Evolutionary conservation across 2,329 filamentous ascomycete species (phyloP).

Genomic region (Tolypocladium amazonense): DNA sequence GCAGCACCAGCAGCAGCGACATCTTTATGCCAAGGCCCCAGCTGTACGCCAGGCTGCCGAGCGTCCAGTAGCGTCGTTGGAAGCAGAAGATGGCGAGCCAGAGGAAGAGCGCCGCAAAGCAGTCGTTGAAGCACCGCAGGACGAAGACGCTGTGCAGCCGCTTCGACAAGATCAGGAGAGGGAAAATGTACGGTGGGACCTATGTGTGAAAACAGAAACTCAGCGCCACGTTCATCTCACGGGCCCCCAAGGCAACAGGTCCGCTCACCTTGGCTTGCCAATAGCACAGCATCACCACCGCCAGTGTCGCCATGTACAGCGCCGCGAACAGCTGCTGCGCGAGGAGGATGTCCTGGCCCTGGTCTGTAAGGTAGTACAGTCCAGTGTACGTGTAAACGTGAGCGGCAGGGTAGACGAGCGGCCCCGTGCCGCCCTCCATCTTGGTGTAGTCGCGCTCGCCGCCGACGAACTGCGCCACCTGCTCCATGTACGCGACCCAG

Average conservation of each 20-base stretch:
- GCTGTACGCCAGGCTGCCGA: slow-evolving; percentile 63
- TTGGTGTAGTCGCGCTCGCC: slow-evolving; percentile 84
- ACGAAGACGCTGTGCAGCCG: slow-evolving; percentile 89
- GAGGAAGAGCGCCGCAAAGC: slow-evolving; percentile 74
- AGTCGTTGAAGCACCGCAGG: slow-evolving; percentile 91
- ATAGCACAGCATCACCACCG: slow-evolving; percentile 75
- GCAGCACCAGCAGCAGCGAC: slow-evolving; percentile 74
- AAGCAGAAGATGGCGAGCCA: slow-evolving; percentile 73
- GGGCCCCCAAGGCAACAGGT: background rate
- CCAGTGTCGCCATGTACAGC: slow-evolving; percentile 68
- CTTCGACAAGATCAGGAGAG: slow-evolving; percentile 80
- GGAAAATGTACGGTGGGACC: slow-evolving; percentile 79
- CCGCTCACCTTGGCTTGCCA: slow-evolving; percentile 52
- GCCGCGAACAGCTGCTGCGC: slow-evolving; percentile 79
- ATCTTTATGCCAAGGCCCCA: slow-evolving; percentile 89
- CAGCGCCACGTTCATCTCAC: background rate
- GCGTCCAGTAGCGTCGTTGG: slow-evolving; percentile 63
- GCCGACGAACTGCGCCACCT: slow-evolving; percentile 65
- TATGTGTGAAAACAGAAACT: slow-evolving; percentile 16
- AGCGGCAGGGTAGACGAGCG: slow-evolving; percentile 86
- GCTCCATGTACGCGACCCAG: slow-evolving; percentile 95
- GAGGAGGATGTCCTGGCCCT: slow-evolving; percentile 62
- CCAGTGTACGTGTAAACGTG: slow-evolving; percentile 86
- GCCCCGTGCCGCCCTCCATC: slow-evolving; percentile 81
- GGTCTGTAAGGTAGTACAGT: slow-evolving; percentile 67